phyloP scores from a whole-genome alignment of 768 basidiomycete genomes.

The Russula earlei region DNA sequence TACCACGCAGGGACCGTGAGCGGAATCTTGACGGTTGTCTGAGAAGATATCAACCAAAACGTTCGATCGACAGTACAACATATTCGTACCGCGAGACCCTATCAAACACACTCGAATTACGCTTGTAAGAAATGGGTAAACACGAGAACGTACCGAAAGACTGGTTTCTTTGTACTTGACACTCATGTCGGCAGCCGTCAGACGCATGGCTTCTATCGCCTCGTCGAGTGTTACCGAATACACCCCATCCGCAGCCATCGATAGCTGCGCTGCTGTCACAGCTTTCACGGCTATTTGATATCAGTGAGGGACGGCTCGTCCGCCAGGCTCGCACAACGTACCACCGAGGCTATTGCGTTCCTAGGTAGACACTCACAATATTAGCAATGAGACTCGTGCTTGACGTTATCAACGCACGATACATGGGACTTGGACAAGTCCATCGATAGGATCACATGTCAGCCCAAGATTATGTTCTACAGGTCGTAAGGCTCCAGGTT shows the following conservation, averaged over 20 bases:
- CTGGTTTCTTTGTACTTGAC: conserved; percentile 94
- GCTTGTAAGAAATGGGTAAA: neutral
- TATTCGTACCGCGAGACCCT: conserved; percentile 51
- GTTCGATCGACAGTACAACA: conserved; percentile 8
- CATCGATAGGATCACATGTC: conserved; percentile 92
- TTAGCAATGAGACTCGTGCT: neutral
- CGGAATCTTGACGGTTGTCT: conserved; percentile 77
- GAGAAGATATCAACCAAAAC: conserved; percentile 12
- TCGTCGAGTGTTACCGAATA: conserved; percentile 87
- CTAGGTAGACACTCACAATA: conserved; percentile 27
- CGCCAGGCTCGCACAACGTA: conserved; percentile 24
- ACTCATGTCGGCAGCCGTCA: conserved; percentile 93
- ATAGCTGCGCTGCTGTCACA: conserved; percentile 87
- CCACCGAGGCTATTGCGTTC: conserved; percentile 84
- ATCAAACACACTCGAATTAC: conserved; percentile 4
- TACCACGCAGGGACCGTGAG: conserved; percentile 77
- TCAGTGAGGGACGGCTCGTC: neutral
- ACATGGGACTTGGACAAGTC: conserved; percentile 90
- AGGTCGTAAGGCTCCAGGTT: neutral
- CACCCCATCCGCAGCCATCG: conserved; percentile 83
- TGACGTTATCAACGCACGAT: conserved; percentile 49
- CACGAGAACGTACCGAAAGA: conserved; percentile 53
- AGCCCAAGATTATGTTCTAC: conserved; percentile 78
- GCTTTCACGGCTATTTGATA: conserved; percentile 69
- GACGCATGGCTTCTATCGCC: conserved; percentile 89